Evolutionary conservation across 192 early-diverging fungal genomes (phyloP), one percentile per base, ranked within the genome.

Genomic region (Backusella liffmaniae): DNA sequence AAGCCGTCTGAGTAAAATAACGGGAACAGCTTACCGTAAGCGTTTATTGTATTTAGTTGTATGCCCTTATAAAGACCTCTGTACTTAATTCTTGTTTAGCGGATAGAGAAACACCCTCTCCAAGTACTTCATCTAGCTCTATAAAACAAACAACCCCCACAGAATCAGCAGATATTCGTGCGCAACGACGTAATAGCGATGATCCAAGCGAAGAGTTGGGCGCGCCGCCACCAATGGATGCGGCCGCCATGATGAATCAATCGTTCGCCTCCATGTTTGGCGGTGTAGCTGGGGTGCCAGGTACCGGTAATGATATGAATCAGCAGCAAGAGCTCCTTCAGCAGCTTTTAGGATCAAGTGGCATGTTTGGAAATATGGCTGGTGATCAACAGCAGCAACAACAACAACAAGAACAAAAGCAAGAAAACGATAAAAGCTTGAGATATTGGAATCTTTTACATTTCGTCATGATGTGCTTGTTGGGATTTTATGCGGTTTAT

Each of bases 371-470:
- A 6, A 16, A 18, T 39, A 68, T 76, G 73, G 62, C 44, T 39
- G 65, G 68, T 35, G 13, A 18, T 26, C 62, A 73, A 29, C 66
- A 66, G 56, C 66, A 46, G 23, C 53, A 59, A 2, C 21, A 56
- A 23, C 51, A 56, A 53, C n/a, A 53, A 21, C 49, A 53, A 3
- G 3, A 26, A 8, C 15, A 56, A 2, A 1, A 59, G 9, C n/a
- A 59, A 7, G 21, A 59, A 23, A 59, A 23, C 21, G 53, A 59
- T 59, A 26, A 59, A 26, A 59, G 53, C 23, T 23, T 59, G 16
- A 76, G 76, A 59, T 86, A 82, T 79, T 89, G 88, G 88, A 84
- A 86, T 32, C 53, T 89, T 44, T 39, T 85, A 26, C 88, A 89
- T 69, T 83, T 89, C 74, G 39, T 79, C 1, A n/a, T 73, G 5